Conservation (phyloP, 1,284 basidiomycete species). For the Fomitiporia mediterranea region DNA sequence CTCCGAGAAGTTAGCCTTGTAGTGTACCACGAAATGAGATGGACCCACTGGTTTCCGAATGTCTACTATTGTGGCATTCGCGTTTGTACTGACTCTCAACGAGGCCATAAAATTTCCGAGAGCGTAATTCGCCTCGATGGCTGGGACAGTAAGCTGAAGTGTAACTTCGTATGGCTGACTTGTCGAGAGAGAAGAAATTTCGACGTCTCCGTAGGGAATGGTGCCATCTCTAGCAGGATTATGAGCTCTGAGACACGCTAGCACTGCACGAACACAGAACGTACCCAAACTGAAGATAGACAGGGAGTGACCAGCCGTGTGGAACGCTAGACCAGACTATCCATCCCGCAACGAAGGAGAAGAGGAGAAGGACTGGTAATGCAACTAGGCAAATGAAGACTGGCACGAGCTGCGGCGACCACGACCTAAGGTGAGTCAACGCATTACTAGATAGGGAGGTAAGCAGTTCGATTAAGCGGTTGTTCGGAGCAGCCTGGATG, state of each 20-base stretch:
- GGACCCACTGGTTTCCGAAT: conserved; percentile 61
- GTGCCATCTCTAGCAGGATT: conserved; percentile 47
- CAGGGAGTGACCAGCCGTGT: conserved; percentile 56
- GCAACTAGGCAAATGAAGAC: conserved; percentile 54
- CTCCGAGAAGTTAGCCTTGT: conserved; percentile 33
- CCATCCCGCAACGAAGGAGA: conserved; percentile 62
- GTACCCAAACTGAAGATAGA: conserved; percentile 75
- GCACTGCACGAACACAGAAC: conserved; percentile 23
- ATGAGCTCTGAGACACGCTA: conserved; percentile 1
- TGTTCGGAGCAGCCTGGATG: not conserved
- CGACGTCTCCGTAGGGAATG: conserved; percentile 53
- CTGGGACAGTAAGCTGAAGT: conserved; percentile 60
- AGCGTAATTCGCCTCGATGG: conserved; percentile 58
- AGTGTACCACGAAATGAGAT: not conserved
- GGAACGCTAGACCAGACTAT: conserved; percentile 68
- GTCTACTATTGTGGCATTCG: conserved; percentile 55
- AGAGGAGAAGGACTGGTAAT: conserved; percentile 52
- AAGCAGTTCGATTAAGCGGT: not conserved
- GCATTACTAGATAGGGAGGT: not conserved
- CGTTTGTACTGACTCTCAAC: conserved; percentile 48
- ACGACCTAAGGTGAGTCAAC: conserved; percentile 37
- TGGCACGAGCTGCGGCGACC: conserved; percentile 54
- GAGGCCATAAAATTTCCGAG: conserved; percentile 79
- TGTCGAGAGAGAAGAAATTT: conserved; percentile 46
- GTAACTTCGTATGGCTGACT: conserved; percentile 69